These are phyloP conservation scores for Mycena amicta DNA, from an alignment of 768 basidiomycete genomes.

Conservation along the genomic window DNA sequence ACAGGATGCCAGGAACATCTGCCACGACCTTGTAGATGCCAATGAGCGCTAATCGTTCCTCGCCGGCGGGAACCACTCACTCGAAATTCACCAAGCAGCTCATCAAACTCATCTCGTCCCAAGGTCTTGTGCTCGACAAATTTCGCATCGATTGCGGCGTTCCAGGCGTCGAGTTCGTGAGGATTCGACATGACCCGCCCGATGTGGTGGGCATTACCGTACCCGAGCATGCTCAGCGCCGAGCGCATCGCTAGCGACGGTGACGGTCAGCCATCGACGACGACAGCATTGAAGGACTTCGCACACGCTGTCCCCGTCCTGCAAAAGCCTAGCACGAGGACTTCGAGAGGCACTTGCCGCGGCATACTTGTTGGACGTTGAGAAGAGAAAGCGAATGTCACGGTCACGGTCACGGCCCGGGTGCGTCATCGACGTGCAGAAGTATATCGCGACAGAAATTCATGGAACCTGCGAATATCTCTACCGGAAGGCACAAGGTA, in stretches of 20 bases:
- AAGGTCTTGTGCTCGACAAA: neutral
- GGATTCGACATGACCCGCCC: constrained; percentile 14
- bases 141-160: constrained; percentile 11
- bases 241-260: constrained; percentile 15
- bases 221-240: constrained; percentile 10
- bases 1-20: constrained; percentile 17
- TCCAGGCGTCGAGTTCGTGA: constrained; percentile 9
- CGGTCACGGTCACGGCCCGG: too few species aligned
- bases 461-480: too few species aligned
- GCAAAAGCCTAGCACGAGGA: constrained; percentile 16
- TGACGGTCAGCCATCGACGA: neutral
- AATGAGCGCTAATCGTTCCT: neutral
- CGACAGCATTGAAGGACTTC: neutral
- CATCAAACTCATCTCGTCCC: constrained; percentile 3
- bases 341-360: neutral
- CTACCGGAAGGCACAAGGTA: too few species aligned
- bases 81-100: constrained; percentile 9
- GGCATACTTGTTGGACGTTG: too few species aligned
- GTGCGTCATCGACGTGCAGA: too few species aligned
- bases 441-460: too few species aligned
- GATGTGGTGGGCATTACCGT: constrained; percentile 15
- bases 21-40: constrained; percentile 6
- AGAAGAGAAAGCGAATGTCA: too few species aligned
- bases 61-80: neutral
- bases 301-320: constrained; percentile 17